Evolutionary conservation across 441 rosid species (phyloP).

Genomic region (Bocquillonia castaneifolia): DNA sequence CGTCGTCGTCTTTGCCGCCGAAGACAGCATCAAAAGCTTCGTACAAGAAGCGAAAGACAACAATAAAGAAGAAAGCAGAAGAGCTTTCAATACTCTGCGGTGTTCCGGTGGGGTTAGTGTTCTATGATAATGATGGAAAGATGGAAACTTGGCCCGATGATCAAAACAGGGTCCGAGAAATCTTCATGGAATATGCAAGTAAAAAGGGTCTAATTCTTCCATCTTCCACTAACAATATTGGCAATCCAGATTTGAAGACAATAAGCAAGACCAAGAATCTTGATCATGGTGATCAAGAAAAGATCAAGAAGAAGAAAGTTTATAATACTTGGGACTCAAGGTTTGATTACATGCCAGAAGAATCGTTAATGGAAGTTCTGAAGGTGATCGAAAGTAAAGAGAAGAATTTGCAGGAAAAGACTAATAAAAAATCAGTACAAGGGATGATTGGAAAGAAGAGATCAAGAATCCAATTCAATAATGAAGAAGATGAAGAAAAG

Average conservation of each 20-base stretch:
- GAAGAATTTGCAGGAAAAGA: not conserved
- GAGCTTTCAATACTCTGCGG: conserved; percentile 14
- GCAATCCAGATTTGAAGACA: not conserved
- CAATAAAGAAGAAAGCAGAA: not conserved
- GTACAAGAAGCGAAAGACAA: not conserved
- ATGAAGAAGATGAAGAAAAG: not conserved
- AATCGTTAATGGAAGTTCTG: not conserved
- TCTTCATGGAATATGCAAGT: not conserved
- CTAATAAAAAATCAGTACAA: not conserved
- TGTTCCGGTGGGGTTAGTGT: not conserved
- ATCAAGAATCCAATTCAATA: not conserved
- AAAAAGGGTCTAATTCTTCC: not conserved
- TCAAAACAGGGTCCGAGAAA: not conserved
- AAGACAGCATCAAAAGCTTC: too few relatives aligned
- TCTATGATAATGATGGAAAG: not conserved
- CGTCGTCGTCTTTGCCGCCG: too few relatives aligned
- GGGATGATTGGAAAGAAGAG: not conserved
- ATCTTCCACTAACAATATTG: too few relatives aligned
- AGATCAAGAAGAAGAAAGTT: not conserved
- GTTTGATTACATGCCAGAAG: conserved; percentile 13
- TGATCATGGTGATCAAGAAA: not conserved
- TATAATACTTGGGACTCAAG: conserved; percentile 6
- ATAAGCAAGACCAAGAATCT: not conserved
- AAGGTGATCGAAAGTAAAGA: not conserved
- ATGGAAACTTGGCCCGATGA: conserved; percentile 7